Evolutionary conservation across 345 rosid species (phyloP), one percentile per base, ranked within the genome.

Genomic region (Gossypium stocksii): DNA sequence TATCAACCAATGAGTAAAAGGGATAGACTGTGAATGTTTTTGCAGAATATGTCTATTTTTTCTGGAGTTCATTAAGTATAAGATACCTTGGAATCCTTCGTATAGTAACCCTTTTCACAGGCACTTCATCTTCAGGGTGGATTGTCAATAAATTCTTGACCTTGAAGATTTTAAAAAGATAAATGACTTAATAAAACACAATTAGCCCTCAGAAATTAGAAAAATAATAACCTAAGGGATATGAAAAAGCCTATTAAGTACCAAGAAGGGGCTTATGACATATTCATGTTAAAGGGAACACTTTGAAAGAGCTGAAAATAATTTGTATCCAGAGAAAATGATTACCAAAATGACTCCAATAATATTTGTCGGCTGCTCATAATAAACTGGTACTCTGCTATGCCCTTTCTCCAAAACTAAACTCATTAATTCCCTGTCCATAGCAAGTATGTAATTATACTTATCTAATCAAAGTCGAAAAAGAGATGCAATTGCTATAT

Each of bases 301-400:
- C 41, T 34, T 34, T 5, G 41, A 34, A 34, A 5, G 41, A 8
- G 20, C 19, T 29, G 14, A 66, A 20, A 19, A 19, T 11, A 66
- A 19, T 16, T 20, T 12, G 48, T 19, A 27, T 23, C 38, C 15
- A 56, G 49, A 27, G 27, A 71, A 56, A 52, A 2, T 34, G 3
- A 48, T 51, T 80, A 95, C 98, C 93, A 95, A 84, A 78, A 95
- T 77, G 69, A 95, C 86, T 69, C 99, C 99, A 45, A 95, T 93
- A 73, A 95, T 91, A 85, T 95, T 95, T 59, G 92, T 88, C 74
- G 87, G 80, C 48, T 93, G 90, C 89, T 95, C 98, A 76, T 90
- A 91, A 84, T 88, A 95, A 68, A 95, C 98, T 15, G 99, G 99
- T 75, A 93, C 88, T 81, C 99, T 89, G 90, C 99, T 95, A 80